phyloP scores from a whole-genome alignment of 2,329 filamentous ascomycete genomes.

The Amesomyces nigricolor region DNA sequence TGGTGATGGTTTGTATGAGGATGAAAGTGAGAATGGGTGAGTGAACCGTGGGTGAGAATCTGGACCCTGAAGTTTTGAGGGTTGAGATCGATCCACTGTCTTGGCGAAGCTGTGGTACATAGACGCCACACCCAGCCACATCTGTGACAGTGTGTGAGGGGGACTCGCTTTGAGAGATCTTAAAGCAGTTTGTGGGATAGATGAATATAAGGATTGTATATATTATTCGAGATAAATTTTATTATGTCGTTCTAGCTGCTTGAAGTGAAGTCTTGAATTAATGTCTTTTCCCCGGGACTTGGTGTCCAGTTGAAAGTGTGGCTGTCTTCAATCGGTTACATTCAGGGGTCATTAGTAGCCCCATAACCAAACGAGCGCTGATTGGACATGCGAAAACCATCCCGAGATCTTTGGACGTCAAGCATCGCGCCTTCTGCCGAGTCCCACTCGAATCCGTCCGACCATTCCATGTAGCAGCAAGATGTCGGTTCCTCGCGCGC shows the following conservation, averaged over 20 bases:
- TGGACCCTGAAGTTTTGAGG: neutral
- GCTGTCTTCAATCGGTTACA: no score
- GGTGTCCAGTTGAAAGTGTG: no score
- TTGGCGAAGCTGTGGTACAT: neutral
- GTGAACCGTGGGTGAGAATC: neutral
- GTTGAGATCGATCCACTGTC: conserved; percentile 1
- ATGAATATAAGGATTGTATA: no score
- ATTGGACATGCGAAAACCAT: conserved; percentile 15
- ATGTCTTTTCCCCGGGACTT: no score
- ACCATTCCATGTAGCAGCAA: conserved; percentile 26
- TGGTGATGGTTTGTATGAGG: neutral
- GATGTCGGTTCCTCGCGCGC: conserved; percentile 58
- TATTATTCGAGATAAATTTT: no score
- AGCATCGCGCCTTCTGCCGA: conserved; percentile 13
- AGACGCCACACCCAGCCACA: neutral
- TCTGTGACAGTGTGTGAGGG: neutral
- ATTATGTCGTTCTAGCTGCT: no score
- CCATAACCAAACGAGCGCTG: neutral
- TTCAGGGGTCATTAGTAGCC: conserved; percentile 1
- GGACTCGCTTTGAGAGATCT: no score
- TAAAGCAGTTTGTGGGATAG: no score
- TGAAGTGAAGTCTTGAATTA: no score
- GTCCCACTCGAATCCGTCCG: conserved; percentile 1
- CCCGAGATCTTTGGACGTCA: conserved; percentile 22
- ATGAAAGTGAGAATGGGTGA: neutral